Evolutionary conservation across 208 protist species (phyloP), one percentile per base, ranked within the genome.

Genomic region (Leishmania turanica): DNA sequence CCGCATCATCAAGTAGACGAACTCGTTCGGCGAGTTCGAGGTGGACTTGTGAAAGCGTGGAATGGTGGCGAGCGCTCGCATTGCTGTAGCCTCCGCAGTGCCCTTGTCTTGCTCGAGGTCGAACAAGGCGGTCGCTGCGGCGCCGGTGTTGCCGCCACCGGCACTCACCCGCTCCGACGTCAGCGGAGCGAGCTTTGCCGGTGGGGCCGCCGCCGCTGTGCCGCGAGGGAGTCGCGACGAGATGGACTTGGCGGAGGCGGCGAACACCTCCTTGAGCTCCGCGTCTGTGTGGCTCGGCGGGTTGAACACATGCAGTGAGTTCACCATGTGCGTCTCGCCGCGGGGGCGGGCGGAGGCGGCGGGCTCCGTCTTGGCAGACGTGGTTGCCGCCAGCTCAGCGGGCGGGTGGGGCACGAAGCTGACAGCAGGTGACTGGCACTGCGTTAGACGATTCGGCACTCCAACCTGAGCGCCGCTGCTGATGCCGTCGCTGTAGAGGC

Each of bases 1-100:
- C 0, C 94, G 93, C 88, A 94, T 93, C 15, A 96, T 87, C 75
- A 98, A 86, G 82, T 98, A 98, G 19, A 94, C 92, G 76, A 98
- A 98, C 87, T 97, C 92, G 65, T 96, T 97, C 8, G 93, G 93
- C 34, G 95, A 87, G 85, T 96, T 96, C 19, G 92, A 95, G 21
- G 92, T 87, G 4, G 90, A 3, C 87, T 96, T 96, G 75, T 84
- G 84, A 76, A 97, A 98, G 49, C 83, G 86, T 40, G 95, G 93
- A 42, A 97, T 94, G 65, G 83, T 82, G 49, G 80, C 82, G 49
- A 75, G 72, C 65, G 56, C 75, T 60, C 69, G 84, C 76, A 69
- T 37, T 60, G 76, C 77, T 53, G 83, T 78, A 19, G 19, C 54
- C 74, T 82, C 83, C 6, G 78, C 66, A 3, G 78, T 77, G 64